phyloP scores from a whole-genome alignment of 139 green algal species.

The Picochlorum sp. region DNA sequence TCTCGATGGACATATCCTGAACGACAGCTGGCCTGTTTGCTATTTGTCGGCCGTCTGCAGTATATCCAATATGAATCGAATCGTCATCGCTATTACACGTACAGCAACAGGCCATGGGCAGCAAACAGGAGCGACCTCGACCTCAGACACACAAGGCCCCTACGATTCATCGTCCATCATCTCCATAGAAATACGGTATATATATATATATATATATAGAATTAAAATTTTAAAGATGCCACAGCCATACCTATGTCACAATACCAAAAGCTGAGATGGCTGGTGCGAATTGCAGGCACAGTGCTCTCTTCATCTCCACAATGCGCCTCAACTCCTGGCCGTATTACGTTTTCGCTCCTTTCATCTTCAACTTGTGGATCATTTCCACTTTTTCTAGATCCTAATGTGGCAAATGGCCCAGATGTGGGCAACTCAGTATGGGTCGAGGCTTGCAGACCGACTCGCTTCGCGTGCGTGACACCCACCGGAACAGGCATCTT shows the following conservation, averaged over 20 bases:
- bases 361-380: too few species aligned
- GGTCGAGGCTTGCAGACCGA: too few species aligned
- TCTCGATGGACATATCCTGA: slow-evolving; percentile 42
- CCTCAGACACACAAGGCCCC: not conserved
- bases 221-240: not conserved
- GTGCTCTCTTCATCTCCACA: not conserved
- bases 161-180: not conserved
- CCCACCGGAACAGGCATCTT: too few species aligned
- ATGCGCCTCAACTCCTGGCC: not conserved
- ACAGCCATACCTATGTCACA: slow-evolving; percentile 49
- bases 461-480: too few species aligned
- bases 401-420: too few species aligned
- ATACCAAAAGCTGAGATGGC: slow-evolving; percentile 57
- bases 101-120: not conserved
- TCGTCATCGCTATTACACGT: not conserved
- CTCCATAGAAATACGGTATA: not conserved
- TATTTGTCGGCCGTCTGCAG: slow-evolving; percentile 68
- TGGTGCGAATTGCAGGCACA: not conserved
- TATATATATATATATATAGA: not conserved
- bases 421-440: too few species aligned
- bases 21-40: slow-evolving; percentile 52
- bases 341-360: too few species aligned
- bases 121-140: not conserved
- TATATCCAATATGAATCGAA: too few species aligned
- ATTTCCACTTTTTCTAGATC: too few species aligned